Evolutionary conservation across 768 basidiomycete genomes (phyloP), one percentile per base, ranked within the genome.

Genomic region (Hydnomerulius pinastri): DNA sequence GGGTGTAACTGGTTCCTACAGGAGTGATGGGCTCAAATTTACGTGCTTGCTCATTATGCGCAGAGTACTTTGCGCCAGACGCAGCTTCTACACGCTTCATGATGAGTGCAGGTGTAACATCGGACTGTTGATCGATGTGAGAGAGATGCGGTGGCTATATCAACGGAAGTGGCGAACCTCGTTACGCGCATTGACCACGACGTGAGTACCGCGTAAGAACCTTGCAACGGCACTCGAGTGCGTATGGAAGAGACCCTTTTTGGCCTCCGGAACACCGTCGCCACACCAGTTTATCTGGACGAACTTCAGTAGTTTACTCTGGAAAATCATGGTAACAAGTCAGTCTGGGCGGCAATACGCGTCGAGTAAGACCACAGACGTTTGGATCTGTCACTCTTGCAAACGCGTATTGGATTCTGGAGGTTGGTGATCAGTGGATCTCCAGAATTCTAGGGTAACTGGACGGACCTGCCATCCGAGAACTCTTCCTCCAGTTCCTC

Each of bases 221-320:
- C 75, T 81, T 35, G 85, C 79, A 8, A 98, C 88, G 2, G 92
- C 79, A 38, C 80, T 78, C 6, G 92, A 83, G 67, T 98, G 95
- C 7, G 84, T 86, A 62, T 92, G 87, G 73, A 96, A 96, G 20
- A 97, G 77, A 7, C 96, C 96, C 67, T 98, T 98, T 70, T 90
- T 87, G 17, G 77, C 77, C 66, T 86, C 92, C 11, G 96, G 96
- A 1, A 98, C 96, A 50, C 96, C 96, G 62, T 96, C 95, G 37
- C 96, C 96, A 59, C 92, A 93, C 95, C 96, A 97, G 61, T 93
- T 92, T 69, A 98, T 87, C 63, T 96, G 90, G 13, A 98, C 92
- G 54, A 95, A 92, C 73, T 97, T 98, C 38, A 86, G 77, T 2
- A 98, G 78, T 53, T 86, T 76, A 62, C 81, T 91, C 89, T 96